Evolutionary conservation across 2,329 filamentous ascomycete genomes (phyloP).

Genomic region (Alternaria alternata): DNA sequence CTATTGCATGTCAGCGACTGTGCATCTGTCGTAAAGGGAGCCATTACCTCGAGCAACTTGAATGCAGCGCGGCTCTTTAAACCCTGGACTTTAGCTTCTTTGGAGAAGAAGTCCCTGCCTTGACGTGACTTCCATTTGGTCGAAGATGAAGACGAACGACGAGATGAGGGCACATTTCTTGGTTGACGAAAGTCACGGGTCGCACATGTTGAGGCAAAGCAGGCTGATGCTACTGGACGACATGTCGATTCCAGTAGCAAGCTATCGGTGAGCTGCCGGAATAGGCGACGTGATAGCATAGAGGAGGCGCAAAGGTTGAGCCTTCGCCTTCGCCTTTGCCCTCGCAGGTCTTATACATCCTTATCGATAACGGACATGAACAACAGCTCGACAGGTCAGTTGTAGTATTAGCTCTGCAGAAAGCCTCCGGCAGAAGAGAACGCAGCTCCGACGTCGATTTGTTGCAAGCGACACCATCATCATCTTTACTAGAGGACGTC

Average conservation of each 20-base stretch:
- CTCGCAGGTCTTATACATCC: neutral
- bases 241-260: constrained; percentile 32
- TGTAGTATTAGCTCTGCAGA: neutral
- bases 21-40: neutral
- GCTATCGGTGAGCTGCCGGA: constrained; percentile 48
- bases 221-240: constrained; percentile 10
- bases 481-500: neutral
- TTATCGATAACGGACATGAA: constrained; percentile 20
- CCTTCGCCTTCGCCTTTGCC: constrained; percentile 6
- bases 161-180: constrained; percentile 11
- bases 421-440: neutral
- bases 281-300: constrained; percentile 50
- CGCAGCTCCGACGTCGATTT: neutral
- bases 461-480: neutral
- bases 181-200: constrained; percentile 14
- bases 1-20: constrained; percentile 54
- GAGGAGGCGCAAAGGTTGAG: constrained; percentile 18
- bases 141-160: constrained; percentile 63
- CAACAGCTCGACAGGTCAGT: neutral
- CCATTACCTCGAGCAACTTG: constrained; percentile 81
- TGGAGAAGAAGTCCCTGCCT: constrained; percentile 73
- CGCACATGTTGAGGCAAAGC: constrained; percentile 26
- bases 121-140: constrained; percentile 86
- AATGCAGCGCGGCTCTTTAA: constrained; percentile 92
- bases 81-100: constrained; percentile 77